Percentiles rank a stretch among this genome's conserved stretches.
Evolutionary conservation across 2,329 filamentous ascomycete species (phyloP).

Genomic region (Capronia coronata): DNA sequence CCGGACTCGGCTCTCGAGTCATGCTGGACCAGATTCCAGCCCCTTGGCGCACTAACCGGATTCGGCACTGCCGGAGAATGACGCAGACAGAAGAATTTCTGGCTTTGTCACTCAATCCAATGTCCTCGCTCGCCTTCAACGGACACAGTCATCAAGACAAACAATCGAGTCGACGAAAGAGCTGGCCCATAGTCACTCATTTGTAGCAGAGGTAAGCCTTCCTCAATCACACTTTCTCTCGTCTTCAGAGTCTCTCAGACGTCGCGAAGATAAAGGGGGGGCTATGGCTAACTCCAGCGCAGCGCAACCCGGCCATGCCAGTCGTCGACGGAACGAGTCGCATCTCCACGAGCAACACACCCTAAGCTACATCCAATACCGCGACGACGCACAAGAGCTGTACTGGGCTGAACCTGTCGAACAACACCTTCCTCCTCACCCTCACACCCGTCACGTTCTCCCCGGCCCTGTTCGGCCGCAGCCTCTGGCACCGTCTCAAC

Average conservation of each 20-base stretch:
- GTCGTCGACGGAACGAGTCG: not conserved
- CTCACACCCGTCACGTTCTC: not conserved
- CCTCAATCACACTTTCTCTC: not conserved
- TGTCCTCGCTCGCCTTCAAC: not conserved
- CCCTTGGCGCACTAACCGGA: not conserved
- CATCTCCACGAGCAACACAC: not conserved
- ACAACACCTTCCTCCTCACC: not conserved
- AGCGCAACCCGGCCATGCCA: constrained; percentile 2
- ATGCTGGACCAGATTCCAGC: not conserved
- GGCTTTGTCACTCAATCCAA: not conserved
- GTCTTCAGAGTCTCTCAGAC: not conserved
- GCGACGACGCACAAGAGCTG: constrained; percentile 9
- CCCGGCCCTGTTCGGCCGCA: not conserved
- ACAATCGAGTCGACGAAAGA: constrained; percentile 10
- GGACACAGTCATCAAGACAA: constrained; percentile 15
- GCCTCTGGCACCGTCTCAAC: not conserved
- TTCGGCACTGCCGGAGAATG: constrained; percentile 11
- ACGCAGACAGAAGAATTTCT: constrained; percentile 10
- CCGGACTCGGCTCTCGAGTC: not conserved
- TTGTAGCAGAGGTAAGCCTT: constrained; percentile 9
- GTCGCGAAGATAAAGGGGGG: not conserved
- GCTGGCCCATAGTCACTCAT: constrained; percentile 17
- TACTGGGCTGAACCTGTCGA: constrained; percentile 17
- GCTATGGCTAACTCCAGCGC: constrained; percentile 20
- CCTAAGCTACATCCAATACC: constrained; percentile 8